These are phyloP conservation scores for Lophium mytilinum DNA, from an alignment of 495 filamentous ascomycete genomes.

Conservation along the genomic window DNA sequence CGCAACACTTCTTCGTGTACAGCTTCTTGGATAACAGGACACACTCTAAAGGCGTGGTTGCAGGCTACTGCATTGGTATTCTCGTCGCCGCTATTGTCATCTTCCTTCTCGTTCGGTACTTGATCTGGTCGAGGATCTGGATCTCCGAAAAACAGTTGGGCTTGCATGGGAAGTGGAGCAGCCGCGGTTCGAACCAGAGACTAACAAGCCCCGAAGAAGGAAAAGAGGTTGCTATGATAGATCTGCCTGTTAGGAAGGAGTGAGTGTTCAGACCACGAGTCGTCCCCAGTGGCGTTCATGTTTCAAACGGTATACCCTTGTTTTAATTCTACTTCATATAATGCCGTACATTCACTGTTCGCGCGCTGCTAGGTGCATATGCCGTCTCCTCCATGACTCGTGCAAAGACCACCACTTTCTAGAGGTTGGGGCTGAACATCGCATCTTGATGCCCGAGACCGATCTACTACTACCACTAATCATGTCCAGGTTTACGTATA, in stretches of 20 bases:
- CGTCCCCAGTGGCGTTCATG: conserved; percentile 3
- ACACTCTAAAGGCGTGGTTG: conserved; percentile 37
- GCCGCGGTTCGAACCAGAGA: not conserved
- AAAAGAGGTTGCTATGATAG: not conserved
- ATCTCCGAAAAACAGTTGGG: conserved; percentile 46
- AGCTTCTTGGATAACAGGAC: conserved; percentile 55
- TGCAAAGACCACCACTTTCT: too few species aligned
- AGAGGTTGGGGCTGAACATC: too few species aligned
- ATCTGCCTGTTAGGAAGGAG: not conserved
- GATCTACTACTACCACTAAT: too few species aligned
- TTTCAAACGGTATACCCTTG: not conserved
- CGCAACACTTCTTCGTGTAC: conserved; percentile 68
- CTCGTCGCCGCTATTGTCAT: conserved; percentile 54
- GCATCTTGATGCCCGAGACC: too few species aligned
- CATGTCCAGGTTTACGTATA: not conserved
- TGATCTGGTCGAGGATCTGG: conserved; percentile 46
- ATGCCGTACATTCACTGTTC: too few species aligned
- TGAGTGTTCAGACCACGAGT: not conserved
- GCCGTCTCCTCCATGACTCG: too few species aligned
- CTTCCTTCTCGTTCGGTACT: conserved; percentile 48
- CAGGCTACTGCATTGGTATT: conserved; percentile 56
- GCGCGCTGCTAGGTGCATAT: too few species aligned
- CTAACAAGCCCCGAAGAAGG: conserved; percentile 4
- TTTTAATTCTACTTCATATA: not conserved
- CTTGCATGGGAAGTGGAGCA: conserved; percentile 35